Base-by-base conservation (phyloP, 176 grass and related monocot genomes). In the Dactylis glomerata region DNA sequence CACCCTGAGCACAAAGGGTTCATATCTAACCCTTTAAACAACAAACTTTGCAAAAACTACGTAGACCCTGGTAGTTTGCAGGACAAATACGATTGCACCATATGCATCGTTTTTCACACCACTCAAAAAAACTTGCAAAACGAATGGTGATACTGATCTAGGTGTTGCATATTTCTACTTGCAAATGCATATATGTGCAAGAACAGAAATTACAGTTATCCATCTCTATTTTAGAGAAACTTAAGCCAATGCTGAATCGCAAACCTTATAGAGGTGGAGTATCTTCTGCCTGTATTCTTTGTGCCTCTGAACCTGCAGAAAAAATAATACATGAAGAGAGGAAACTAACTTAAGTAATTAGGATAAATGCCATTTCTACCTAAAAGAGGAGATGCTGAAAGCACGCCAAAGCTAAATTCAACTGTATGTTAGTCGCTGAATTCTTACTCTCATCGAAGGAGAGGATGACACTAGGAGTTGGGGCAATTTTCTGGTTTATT, bases 281-380 rank as follows among this genome's bases (percentile, higher is more conserved):
- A 95, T 88, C 87, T 77, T 94, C 78, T 93, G 87, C 66, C 96
- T 93, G 71, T 98, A 98, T 63, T 95, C 96, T 82, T 90, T 98
- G 65, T 98, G 87, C 65, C 93, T 92, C 42, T 93, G 92, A 82
- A 90, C 85, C 96, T 98, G 79, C 38, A 84, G 62, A 52, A 56
- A 31, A 38, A 78, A 28, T 9, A 37, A 68, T 40, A 64, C 10
- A 72, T 66, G 40, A 82, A 45, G 86, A 73, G 33, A 90, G 65
- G 30, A 80, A 57, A 45, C 27, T 80, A 17, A 74, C 27, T 47
- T 65, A 59, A 59, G 50, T 61, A 80, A 34, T 52, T 13, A 41
- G 32, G 76, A 32, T 3, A 78, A 73, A 64, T 65, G 31, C 1
- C 27, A 52, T 20, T 27, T 47, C 42, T 45, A 55, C 14, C 63